A percentile compares a stretch with the other conserved stretches of the same genome.
These are phyloP conservation scores for Cylindrodendrum hubeiense DNA, from an alignment of 2,329 filamentous ascomycete species.

Conservation along the genomic window DNA sequence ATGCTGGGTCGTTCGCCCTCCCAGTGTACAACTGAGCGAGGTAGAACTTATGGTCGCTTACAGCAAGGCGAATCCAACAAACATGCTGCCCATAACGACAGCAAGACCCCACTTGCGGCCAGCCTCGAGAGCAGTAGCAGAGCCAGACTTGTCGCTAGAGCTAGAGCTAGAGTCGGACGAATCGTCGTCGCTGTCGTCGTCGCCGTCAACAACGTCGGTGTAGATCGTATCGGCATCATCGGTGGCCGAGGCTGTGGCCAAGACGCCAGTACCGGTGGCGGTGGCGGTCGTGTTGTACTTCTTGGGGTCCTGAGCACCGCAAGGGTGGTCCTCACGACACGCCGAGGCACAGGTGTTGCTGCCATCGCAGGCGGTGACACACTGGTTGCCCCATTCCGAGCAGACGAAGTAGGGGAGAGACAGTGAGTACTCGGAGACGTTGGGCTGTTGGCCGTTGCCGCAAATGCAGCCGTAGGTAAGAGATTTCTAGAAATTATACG, in stretches of 20 bases:
- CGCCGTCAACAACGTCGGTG: slow-evolving; percentile 27
- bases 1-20: not conserved
- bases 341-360: slow-evolving; percentile 69
- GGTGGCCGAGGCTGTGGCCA: slow-evolving; percentile 48
- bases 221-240: slow-evolving; percentile 54
- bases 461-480: slow-evolving; percentile 82
- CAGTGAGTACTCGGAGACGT: slow-evolving; percentile 81
- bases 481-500: slow-evolving; percentile 55
- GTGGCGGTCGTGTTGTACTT: slow-evolving; percentile 67
- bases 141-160: slow-evolving; percentile 40
- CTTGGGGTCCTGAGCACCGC: slow-evolving; percentile 76
- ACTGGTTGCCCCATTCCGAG: slow-evolving; percentile 77
- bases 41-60: slow-evolving; percentile 32
- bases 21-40: not conserved
- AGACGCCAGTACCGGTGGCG: slow-evolving; percentile 50
- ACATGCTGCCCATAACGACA: slow-evolving; percentile 53
- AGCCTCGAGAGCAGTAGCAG: slow-evolving; percentile 48
- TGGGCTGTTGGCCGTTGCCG: slow-evolving; percentile 73
- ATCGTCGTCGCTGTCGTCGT: slow-evolving; percentile 20
- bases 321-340: slow-evolving; percentile 77
- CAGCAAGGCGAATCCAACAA: slow-evolving; percentile 56
- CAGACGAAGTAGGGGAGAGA: slow-evolving; percentile 85
- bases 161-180: slow-evolving; percentile 25
- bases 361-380: slow-evolving; percentile 67
- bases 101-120: slow-evolving; percentile 54